Base-by-base conservation (phyloP, 306 rosid genomes). In the Cicer bijugum region DNA sequence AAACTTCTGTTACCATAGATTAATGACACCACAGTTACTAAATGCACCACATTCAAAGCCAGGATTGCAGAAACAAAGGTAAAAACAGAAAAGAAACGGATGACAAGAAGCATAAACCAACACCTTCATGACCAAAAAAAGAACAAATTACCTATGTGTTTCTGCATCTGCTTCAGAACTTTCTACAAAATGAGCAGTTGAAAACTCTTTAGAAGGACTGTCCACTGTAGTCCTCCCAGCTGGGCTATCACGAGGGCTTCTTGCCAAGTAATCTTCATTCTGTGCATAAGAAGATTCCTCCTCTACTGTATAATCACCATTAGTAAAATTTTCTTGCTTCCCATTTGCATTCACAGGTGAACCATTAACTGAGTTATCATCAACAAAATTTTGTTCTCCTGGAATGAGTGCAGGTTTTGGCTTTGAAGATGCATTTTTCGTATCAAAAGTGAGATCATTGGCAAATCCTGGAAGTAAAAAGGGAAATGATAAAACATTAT, bases 231-330 rank as follows among this genome's bases (percentile, higher is more conserved):
- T 84, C 83, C 86, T 86, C 69, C 84, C 89, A 73, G 85, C 85
- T 15, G 90, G 93, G 76, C 93, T 90, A 53, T 85, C 96, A 6
- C 23, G 87, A 23, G 92, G 88, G 82, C 93, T 93, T 91, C 91
- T 84, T 43, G 80, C 85, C 53, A 79, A 64, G 63, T 83, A 96
- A 67, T 87, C 90, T 78, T 88, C 96, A 44, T 88, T 82, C 53
- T 88, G 98, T 64, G 65, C 67, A 60, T 87, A 85, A 37, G 82
- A 80, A 71, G 92, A 89, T 72, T 91, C 93, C 85, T 82, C 86
- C 75, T 84, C 93, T 42, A 69, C 66, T 52, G 85, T 72, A 82
- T 82, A 75, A 77, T 85, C 90, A 55, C 84, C 84, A 71, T 75
- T 80, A 33, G 38, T 57, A 78, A 69, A 75, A 80, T 39, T 72